These are phyloP conservation scores for Pythium myriotylum DNA, from an alignment of 352 stramenopile genomes.

Conservation along the genomic window DNA sequence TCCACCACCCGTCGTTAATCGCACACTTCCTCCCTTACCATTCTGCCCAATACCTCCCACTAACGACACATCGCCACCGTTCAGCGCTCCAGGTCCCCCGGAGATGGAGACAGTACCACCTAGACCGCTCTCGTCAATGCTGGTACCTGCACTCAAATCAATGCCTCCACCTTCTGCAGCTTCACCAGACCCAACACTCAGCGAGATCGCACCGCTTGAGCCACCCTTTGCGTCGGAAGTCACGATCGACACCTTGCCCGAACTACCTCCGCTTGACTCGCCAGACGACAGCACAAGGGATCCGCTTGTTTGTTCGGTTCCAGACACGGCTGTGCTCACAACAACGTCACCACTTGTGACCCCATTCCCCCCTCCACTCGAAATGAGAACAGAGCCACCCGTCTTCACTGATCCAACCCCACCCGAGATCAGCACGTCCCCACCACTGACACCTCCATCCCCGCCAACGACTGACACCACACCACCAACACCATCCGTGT, in stretches of 20 bases:
- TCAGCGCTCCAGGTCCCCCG: no score
- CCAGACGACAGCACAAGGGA: conserved; percentile 13
- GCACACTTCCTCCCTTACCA: no score
- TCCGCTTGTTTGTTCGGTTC: conserved; percentile 15
- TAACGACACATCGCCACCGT: no score
- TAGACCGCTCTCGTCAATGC: conserved; percentile 29
- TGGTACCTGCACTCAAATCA: conserved; percentile 39
- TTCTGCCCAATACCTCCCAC: no score
- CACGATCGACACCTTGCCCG: conserved; percentile 25
- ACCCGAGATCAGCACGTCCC: conserved; percentile 22
- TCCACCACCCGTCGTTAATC: no score
- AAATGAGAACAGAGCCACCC: conserved; percentile 12
- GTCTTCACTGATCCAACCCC: no score
- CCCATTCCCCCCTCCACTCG: conserved; percentile 2
- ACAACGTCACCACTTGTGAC: conserved; percentile 21
- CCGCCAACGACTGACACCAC: conserved; percentile 15
- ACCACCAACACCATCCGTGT: conserved; percentile 8
- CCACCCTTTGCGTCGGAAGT: conserved; percentile 25
- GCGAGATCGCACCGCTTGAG: conserved; percentile 19
- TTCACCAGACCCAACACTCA: conserved; percentile 20
- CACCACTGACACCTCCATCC: conserved; percentile 15
- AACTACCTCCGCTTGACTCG: conserved; percentile 13
- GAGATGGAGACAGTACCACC: conserved; percentile 54
- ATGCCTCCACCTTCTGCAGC: conserved; percentile 30
- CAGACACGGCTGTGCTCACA: conserved; percentile 11